Base-by-base conservation (phyloP, 306 rosid genomes). In the Malus fusca region DNA sequence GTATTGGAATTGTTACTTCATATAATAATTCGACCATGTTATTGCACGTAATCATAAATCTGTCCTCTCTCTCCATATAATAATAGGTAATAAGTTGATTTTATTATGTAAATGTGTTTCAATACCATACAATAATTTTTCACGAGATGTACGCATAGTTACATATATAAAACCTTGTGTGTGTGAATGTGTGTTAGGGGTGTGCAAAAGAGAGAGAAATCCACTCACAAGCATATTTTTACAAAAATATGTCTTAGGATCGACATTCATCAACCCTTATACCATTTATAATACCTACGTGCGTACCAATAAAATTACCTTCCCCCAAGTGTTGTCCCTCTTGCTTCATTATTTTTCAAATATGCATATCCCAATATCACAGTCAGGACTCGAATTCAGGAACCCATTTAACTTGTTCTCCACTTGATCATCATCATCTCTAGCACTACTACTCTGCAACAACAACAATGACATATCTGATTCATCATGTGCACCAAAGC, bases 351-450 rank as follows among this genome's bases (percentile, higher is more conserved):
- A 89, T 75, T 92, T 92, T 75, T 95, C 98, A 84, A 95, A 95
- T 78, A 92, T 78, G 90, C 99, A 95, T 77, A 95, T 90, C 75
- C 99, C 99, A 83, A 92, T 82, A 78, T 89, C 99, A 83, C 90
- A 82, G 70, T 90, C 98, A 6, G 87, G 85, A 53, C 67, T 84
- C 51, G 90, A 67, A 72, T 69, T 94, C 19, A 90, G 78, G 80
- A 92, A 89, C 22, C 87, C 88, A 78, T 85, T 91, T 62, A 91
- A 76, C 82, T 82, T 84, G 69, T 69, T 77, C 78, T 66, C 87
- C 30, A 8, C 28, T 4, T 60, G 66, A 13, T 82, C 88, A 78
- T 84, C 88, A 74, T 85, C 88, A 69, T 78, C 78, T 46, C 82
- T 62, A 63, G 83, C 72, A 62, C 66, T 62, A 78, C 66, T 28